These are phyloP conservation scores for Venturia carpophila DNA, from an alignment of 2,329 filamentous ascomycete species.

Conservation along the genomic window DNA sequence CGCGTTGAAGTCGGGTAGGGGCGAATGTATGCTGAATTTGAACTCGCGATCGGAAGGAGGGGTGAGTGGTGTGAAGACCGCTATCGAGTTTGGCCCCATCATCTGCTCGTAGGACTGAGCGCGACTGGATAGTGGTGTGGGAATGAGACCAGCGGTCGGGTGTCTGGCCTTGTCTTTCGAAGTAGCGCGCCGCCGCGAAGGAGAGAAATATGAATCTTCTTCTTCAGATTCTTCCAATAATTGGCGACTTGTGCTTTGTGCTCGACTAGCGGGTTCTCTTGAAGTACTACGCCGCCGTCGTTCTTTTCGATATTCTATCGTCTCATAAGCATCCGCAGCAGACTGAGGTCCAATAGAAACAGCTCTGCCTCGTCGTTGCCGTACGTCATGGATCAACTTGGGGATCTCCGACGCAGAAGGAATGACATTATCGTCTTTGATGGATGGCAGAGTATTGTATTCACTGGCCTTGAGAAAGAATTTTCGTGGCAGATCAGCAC, in stretches of 20 bases:
- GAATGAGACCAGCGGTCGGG: neutral
- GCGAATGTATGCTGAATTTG: neutral
- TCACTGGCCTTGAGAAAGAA: constrained; percentile 90
- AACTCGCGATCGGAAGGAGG: constrained; percentile 16
- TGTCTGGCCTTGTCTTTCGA: constrained; percentile 9
- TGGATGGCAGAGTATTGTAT: constrained; percentile 73
- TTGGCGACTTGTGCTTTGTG: constrained; percentile 22
- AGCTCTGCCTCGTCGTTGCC: constrained; percentile 70
- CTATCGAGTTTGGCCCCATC: neutral
- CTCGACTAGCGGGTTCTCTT: constrained; percentile 31
- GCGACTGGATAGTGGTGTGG: neutral
- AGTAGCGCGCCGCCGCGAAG: constrained; percentile 22
- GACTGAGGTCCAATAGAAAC: constrained; percentile 92
- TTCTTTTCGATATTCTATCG: constrained; percentile 79
- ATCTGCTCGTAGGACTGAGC: neutral
- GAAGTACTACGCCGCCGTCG: constrained; percentile 45
- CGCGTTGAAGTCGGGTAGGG: neutral
- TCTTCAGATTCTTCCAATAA: constrained; percentile 25
- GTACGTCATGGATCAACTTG: constrained; percentile 48
- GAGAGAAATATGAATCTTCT: constrained; percentile 26
- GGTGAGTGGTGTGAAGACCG: constrained; percentile 13
- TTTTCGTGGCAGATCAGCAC: constrained; percentile 72
- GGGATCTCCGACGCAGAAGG: constrained; percentile 85
- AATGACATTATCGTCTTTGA: constrained; percentile 79
- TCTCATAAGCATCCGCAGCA: constrained; percentile 92